phyloP scores from a whole-genome alignment of 768 basidiomycete genomes.

The Cystofilobasidium macerans region DNA sequence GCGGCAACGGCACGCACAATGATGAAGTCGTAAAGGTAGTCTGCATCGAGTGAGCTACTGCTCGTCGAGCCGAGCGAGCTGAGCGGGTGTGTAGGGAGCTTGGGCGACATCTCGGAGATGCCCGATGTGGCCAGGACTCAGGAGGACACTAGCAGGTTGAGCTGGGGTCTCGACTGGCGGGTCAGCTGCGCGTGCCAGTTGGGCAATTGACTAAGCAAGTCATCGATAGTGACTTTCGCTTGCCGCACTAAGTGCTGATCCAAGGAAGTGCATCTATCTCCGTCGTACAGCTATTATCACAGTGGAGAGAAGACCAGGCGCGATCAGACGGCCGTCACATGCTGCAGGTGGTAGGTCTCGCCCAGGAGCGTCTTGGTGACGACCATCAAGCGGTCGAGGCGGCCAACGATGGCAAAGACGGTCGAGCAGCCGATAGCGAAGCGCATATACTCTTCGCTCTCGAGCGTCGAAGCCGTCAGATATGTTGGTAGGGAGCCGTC shows the following conservation, averaged over 20 bases:
- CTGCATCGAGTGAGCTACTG: not conserved
- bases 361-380: constrained; percentile 4
- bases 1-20: constrained; percentile 6
- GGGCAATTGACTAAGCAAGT: too few species aligned
- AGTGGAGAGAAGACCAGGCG: too few species aligned
- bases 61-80: constrained; percentile 4
- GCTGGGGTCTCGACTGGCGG: too few species aligned
- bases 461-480: constrained; percentile 15
- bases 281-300: too few species aligned
- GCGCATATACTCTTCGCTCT: constrained; percentile 21
- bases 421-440: constrained; percentile 22
- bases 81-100: constrained; percentile 13
- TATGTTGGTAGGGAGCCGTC: not conserved
- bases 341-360: constrained; percentile 16
- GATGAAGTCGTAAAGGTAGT: constrained; percentile 20
- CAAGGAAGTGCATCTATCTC: too few species aligned
- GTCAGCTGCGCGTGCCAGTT: too few species aligned
- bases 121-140: too few species aligned
- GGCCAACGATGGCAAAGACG: constrained; percentile 15
- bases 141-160: too few species aligned
- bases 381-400: constrained; percentile 20
- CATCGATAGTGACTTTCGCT: too few species aligned
- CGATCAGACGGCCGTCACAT: not conserved
- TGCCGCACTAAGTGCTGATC: too few species aligned
- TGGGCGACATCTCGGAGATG: not conserved